Percentiles rank a stretch among this genome's conserved stretches.
Evolutionary conservation across 768 basidiomycete species (phyloP).

Genomic region (Flagelloscypha sp.): DNA sequence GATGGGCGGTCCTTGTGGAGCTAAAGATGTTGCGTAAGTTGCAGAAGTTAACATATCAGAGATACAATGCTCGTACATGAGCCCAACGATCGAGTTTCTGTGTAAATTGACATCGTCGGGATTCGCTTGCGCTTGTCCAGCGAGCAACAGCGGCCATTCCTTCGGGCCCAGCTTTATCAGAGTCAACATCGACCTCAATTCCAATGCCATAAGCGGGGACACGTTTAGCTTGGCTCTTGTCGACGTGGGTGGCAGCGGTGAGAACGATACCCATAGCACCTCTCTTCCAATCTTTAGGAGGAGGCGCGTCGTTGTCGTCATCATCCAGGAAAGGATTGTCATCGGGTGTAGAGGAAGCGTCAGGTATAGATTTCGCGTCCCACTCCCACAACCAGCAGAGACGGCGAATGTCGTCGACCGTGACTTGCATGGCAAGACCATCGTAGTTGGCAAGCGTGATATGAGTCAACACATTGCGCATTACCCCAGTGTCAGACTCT

Average conservation of each 20-base stretch:
- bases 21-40: slow-evolving; percentile 25
- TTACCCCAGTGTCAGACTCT: slow-evolving; percentile 62
- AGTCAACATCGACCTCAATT: slow-evolving; percentile 80
- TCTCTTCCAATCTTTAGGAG: slow-evolving; percentile 63
- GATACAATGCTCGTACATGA: slow-evolving; percentile 33
- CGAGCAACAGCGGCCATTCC: slow-evolving; percentile 88
- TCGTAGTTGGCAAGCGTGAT: slow-evolving; percentile 61
- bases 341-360: slow-evolving; percentile 32
- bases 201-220: slow-evolving; percentile 79
- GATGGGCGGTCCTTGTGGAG: slow-evolving; percentile 34
- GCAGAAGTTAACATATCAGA: neutral
- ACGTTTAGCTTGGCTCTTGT: slow-evolving; percentile 56
- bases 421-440: slow-evolving; percentile 56
- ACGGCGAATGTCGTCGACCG: slow-evolving; percentile 59
- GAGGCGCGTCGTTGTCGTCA: slow-evolving; percentile 25
- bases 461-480: slow-evolving; percentile 75
- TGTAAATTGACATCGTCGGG: slow-evolving; percentile 48
- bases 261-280: slow-evolving; percentile 75
- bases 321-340: slow-evolving; percentile 70
- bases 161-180: slow-evolving; percentile 68
- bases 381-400: slow-evolving; percentile 91
- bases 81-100: slow-evolving; percentile 58
- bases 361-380: slow-evolving; percentile 45
- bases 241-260: slow-evolving; percentile 64
- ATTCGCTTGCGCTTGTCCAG: slow-evolving; percentile 69